Evolutionary conservation across 2,329 filamentous ascomycete genomes (phyloP).

Genomic region (Colletotrichum acutatum): DNA sequence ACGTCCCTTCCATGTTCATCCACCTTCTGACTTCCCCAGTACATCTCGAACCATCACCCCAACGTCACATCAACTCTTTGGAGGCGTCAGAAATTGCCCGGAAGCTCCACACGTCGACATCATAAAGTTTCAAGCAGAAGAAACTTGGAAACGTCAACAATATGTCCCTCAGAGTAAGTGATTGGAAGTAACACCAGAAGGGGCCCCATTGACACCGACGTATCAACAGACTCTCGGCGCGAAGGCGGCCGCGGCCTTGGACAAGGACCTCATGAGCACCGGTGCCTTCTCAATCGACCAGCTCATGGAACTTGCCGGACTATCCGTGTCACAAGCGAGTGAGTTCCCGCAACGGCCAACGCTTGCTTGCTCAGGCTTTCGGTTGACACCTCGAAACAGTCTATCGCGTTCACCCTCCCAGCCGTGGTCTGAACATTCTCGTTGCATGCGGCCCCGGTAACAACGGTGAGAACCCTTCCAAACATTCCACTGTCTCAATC

Average conservation of each 20-base stretch:
- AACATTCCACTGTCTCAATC: not conserved
- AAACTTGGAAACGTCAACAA: not conserved
- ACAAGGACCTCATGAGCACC: slow-evolving; percentile 92
- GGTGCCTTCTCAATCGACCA: slow-evolving; percentile 94
- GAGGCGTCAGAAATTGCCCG: not conserved
- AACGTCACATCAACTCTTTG: slow-evolving; percentile 10
- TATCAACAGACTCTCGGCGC: slow-evolving; percentile 80
- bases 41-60: slow-evolving; percentile 2
- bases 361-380: not conserved
- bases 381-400: slow-evolving; percentile 61
- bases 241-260: slow-evolving; percentile 87
- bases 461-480: slow-evolving; percentile 60
- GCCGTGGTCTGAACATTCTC: slow-evolving; percentile 77
- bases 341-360: slow-evolving; percentile 9
- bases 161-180: slow-evolving; percentile 37
- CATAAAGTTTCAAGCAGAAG: not conserved
- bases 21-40: not conserved
- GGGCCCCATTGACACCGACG: slow-evolving; percentile 46
- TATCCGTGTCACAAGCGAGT: slow-evolving; percentile 94
- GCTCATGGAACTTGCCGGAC: slow-evolving; percentile 94
- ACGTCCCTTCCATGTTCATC: slow-evolving; percentile 24
- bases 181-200: slow-evolving; percentile 34
- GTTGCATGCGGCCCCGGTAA: slow-evolving; percentile 91
- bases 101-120: not conserved
- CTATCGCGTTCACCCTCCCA: slow-evolving; percentile 83